A percentile compares a stretch with the other conserved stretches of the same genome.
phyloP scores from a whole-genome alignment of 1,284 basidiomycete genomes.

The Pseudozyma tsukubaensis region DNA sequence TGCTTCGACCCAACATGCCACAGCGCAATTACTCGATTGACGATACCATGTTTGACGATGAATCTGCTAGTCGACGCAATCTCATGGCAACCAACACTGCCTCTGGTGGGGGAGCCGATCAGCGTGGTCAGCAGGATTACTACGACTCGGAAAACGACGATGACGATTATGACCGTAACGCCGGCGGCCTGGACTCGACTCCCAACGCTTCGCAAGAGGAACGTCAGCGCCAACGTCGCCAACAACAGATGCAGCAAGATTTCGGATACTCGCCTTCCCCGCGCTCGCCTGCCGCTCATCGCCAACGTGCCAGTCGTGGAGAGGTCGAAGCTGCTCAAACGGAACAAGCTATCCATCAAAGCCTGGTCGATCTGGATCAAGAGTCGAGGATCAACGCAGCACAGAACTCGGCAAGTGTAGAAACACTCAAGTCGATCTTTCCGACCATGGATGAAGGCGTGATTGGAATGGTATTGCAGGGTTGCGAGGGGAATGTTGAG shows the following conservation, averaged over 20 bases:
- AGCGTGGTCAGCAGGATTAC: conserved; percentile 22
- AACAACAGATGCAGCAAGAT: conserved; percentile 42
- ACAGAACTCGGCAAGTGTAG: conserved; percentile 48
- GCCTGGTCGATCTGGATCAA: conserved; percentile 33
- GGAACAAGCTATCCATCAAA: conserved; percentile 43
- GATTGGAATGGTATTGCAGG: conserved; percentile 59
- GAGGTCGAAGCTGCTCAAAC: conserved; percentile 43
- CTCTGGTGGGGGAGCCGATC: conserved; percentile 2
- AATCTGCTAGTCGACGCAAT: conserved; percentile 39
- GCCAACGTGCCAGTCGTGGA: conserved; percentile 13
- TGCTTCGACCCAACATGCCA: conserved; percentile 39
- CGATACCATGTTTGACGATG: conserved; percentile 49
- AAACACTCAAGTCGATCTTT: conserved; percentile 62
- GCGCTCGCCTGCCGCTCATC: conserved; percentile 15
- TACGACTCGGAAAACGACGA: conserved; percentile 25
- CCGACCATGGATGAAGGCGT: conserved; percentile 56
- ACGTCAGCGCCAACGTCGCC: conserved; percentile 27
- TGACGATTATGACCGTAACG: conserved; percentile 1
- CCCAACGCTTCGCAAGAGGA: conserved; percentile 33
- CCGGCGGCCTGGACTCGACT: neutral
- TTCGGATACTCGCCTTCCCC: conserved; percentile 28
- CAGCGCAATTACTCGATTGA: conserved; percentile 49
- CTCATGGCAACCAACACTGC: conserved; percentile 25
- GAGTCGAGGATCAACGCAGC: conserved; percentile 33
- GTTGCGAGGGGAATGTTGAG: conserved; percentile 58